Evolutionary conservation across 352 stramenopile species (phyloP), one percentile per base, ranked within the genome.

Genomic region (Phytophthora pseudosyringae): DNA sequence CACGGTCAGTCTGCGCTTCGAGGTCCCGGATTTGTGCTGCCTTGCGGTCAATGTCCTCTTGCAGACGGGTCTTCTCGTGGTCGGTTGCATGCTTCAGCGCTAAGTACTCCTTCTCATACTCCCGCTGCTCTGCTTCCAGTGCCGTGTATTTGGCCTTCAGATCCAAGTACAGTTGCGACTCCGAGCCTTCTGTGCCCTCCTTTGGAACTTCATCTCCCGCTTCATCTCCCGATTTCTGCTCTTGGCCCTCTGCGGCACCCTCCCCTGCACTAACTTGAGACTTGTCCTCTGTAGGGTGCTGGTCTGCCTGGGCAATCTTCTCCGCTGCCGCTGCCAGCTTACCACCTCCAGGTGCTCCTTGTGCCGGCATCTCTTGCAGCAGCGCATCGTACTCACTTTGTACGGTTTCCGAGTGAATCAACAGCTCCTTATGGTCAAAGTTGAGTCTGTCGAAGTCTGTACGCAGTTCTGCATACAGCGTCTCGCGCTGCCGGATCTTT

Each of bases 381-480:
- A 91, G 52, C 15, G 76, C 69, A 25, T 89, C 68, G 50, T 90
- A 91, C 46, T 93, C 85, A 35, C 80, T 79, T 43, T 92, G 84
- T 26, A 94, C 65, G 33, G 86, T 91, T 40, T 94, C 84, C 1
- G 83, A 76, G 54, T 94, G 86, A 49, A 92, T 93, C 11, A 78
- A 61, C 28, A 94, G 75, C 60, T 94, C 86, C 67, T 94, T 83
- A 65, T 93, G 81, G 52, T 96, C 84, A 47, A 91, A 94, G 44
- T 78, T 87, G n/a, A 94, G 72, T 25, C 82, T 72, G 26, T 94
- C 86, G 25, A 90, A 91, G 28, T 94, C 84, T 13, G 75, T 71
- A 18, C 76, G 75, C 38, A 93, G 35, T 49, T 94, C 79, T 5
- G 69, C 67, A 47, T 78, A 82, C 15, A 84, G 56, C 10, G 75